These are phyloP conservation scores for Agarophyton chilense DNA, from an alignment of 23 red algal species.

Conservation along the genomic window DNA sequence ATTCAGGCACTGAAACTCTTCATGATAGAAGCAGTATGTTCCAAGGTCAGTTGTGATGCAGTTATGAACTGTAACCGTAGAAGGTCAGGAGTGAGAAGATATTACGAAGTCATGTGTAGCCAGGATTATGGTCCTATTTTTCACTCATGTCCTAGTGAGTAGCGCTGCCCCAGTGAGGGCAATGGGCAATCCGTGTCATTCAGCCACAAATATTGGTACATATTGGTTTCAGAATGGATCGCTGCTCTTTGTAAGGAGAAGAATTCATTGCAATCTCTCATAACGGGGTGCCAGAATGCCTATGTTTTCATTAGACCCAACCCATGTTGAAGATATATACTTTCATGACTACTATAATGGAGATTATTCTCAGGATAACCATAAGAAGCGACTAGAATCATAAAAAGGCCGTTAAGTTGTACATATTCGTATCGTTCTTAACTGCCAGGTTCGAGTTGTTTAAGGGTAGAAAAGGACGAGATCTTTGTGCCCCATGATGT, in stretches of 20 bases:
- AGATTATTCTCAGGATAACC: no score
- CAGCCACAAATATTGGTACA: not conserved
- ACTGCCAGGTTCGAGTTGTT: not conserved
- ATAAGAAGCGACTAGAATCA: not conserved
- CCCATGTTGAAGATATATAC: not conserved
- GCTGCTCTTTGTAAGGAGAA: not conserved
- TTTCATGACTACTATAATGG: no score
- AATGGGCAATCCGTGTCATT: not conserved
- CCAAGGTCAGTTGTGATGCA: not conserved
- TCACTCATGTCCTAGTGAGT: no score
- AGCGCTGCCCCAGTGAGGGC: not conserved
- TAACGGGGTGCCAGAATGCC: not conserved
- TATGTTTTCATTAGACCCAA: not conserved
- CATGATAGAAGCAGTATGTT: not conserved
- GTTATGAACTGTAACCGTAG: not conserved
- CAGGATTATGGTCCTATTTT: not conserved
- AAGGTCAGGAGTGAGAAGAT: not conserved
- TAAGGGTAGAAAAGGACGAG: not conserved
- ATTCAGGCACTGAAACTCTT: not conserved
- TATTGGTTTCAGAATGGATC: slow-evolving; percentile 1
- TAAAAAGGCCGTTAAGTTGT: slow-evolving; percentile 6
- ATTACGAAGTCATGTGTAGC: not conserved
- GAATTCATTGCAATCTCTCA: not conserved
- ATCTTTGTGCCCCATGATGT: not conserved
- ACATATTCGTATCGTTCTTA: not conserved